These are phyloP conservation scores for Chalciporus sphaerocephalus DNA, from an alignment of 768 basidiomycete genomes.

Conservation along the genomic window DNA sequence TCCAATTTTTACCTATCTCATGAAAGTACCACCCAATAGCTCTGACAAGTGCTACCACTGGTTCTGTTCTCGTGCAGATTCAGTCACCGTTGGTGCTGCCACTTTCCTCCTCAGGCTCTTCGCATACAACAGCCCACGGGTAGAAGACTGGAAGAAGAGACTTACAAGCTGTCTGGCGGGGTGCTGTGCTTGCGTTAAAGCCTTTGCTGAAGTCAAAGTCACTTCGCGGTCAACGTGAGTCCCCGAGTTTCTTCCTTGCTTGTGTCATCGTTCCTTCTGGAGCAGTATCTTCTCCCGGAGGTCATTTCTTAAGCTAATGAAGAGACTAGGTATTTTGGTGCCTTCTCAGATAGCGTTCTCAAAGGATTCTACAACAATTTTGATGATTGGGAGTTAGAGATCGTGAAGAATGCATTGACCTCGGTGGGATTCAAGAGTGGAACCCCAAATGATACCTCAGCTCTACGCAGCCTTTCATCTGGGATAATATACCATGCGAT, in stretches of 20 bases:
- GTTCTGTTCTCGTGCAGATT: constrained; percentile 68
- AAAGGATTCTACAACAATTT: constrained; percentile 58
- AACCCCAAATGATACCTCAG: constrained; percentile 12
- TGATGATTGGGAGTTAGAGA: constrained; percentile 59
- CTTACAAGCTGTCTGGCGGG: constrained; percentile 51
- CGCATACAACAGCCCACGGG: constrained; percentile 62
- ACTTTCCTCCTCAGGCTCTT: constrained; percentile 79
- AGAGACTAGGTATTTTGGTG: constrained; percentile 63
- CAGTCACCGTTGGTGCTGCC: constrained; percentile 59
- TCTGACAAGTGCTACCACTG: constrained; percentile 56
- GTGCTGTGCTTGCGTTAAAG: constrained; percentile 70
- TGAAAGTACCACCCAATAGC: constrained; percentile 39
- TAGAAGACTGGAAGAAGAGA: constrained; percentile 59
- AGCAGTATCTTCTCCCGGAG: constrained; percentile 6
- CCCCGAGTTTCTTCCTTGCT: neutral
- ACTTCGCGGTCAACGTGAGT: constrained; percentile 71
- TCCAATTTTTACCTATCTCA: constrained; percentile 50
- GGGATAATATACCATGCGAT: constrained; percentile 58
- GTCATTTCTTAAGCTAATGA: constrained; percentile 10
- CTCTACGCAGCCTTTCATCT: constrained; percentile 44
- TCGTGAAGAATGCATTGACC: constrained; percentile 48
- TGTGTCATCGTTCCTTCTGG: neutral
- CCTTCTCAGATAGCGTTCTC: constrained; percentile 50
- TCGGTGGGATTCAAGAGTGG: constrained; percentile 21
- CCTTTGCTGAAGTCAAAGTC: constrained; percentile 59